phyloP scores from a whole-genome alignment of 225 moss, liverwort and hornwort genomes.

The Thuidium tamariscinum region DNA sequence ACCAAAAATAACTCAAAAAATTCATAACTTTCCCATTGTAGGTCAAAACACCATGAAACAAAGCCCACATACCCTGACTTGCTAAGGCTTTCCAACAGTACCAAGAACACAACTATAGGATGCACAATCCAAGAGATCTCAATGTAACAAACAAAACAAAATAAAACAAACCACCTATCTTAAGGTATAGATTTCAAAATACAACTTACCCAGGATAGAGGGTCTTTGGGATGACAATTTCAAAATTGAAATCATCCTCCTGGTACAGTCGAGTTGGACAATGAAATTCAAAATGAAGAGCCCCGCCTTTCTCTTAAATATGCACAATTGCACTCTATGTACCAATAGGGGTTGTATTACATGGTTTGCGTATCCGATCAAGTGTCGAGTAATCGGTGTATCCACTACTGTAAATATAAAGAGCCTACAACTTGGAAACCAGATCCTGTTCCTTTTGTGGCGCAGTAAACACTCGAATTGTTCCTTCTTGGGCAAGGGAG shows the following conservation, averaged over 20 bases:
- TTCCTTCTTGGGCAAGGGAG: slow-evolving; percentile 65
- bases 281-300: neutral
- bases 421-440: slow-evolving; percentile 22
- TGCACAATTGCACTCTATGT: neutral
- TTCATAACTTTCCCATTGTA: too few relatives aligned
- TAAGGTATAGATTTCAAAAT: neutral
- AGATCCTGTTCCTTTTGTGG: neutral
- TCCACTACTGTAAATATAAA: neutral
- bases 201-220: neutral
- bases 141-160: too few relatives aligned
- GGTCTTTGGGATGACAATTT: neutral
- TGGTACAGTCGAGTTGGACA: too few relatives aligned
- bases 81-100: too few relatives aligned
- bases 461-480: slow-evolving; percentile 31
- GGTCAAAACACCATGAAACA: too few relatives aligned
- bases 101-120: too few relatives aligned
- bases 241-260: neutral
- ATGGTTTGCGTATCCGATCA: neutral
- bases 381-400: neutral
- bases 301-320: neutral
- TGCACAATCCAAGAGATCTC: too few relatives aligned
- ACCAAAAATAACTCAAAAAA: too few relatives aligned
- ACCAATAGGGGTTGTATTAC: neutral
- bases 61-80: too few relatives aligned
- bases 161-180: too few relatives aligned